Conservation (phyloP, 768 basidiomycete species). For the Serpula lacrymans region DNA sequence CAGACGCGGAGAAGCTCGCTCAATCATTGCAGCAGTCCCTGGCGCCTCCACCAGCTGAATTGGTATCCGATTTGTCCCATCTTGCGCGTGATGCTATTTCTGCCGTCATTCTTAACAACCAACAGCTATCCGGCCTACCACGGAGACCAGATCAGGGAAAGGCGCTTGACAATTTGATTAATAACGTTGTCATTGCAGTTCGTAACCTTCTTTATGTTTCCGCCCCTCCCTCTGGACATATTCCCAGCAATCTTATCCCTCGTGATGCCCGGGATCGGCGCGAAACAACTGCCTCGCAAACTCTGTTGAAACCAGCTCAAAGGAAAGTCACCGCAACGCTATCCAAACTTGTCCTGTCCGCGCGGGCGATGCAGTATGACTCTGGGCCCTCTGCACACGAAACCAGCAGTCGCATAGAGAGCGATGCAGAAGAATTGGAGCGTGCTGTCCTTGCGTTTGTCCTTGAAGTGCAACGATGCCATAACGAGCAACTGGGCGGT, state of each 20-base stretch:
- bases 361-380: constrained; percentile 86
- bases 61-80: constrained; percentile 59
- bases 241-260: constrained; percentile 53
- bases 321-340: constrained; percentile 86
- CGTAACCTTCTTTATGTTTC: constrained; percentile 74
- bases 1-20: constrained; percentile 66
- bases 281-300: constrained; percentile 43
- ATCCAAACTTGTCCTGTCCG: constrained; percentile 84
- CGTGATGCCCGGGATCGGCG: constrained; percentile 45
- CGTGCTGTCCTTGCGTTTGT: constrained; percentile 68
- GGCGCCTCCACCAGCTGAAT: constrained; percentile 53
- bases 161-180: constrained; percentile 61
- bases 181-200: constrained; percentile 63
- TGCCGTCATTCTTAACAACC: constrained; percentile 54
- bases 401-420: constrained; percentile 67
- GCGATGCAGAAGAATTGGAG: constrained; percentile 74
- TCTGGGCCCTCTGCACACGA: constrained; percentile 60
- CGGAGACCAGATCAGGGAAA: constrained; percentile 53
- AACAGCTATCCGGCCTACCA: constrained; percentile 42
- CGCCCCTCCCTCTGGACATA: constrained; percentile 56
- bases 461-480: constrained; percentile 60
- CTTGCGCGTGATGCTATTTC: constrained; percentile 57
- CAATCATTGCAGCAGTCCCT: constrained; percentile 60
- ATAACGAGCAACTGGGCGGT: constrained; percentile 29
- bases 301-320: constrained; percentile 74